Percentiles rank a stretch among this genome's conserved stretches.
Evolutionary conservation across 192 early-diverging fungal species (phyloP).

Genomic region (Rhizoclosmatium globosum): DNA sequence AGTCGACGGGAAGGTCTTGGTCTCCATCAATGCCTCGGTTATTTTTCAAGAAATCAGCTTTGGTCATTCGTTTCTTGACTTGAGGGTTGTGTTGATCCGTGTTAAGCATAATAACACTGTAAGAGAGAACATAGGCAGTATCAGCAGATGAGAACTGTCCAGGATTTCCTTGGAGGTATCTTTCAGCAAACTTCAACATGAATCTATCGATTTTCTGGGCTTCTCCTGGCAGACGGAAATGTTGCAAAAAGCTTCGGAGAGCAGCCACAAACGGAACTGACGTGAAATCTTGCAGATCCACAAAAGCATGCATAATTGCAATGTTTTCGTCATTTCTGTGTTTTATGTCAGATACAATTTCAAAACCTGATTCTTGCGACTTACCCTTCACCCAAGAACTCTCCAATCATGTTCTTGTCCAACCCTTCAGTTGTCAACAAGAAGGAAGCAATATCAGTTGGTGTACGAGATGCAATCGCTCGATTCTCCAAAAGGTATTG

Average conservation of each 20-base stretch:
- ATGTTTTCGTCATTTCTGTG: constrained; percentile 74
- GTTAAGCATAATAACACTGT: constrained; percentile 97
- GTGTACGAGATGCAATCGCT: constrained; percentile 22
- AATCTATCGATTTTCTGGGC: constrained; percentile 97
- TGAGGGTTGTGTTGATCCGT: constrained; percentile 97
- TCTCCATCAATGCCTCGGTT: constrained; percentile 92
- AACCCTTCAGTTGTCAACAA: constrained; percentile 72
- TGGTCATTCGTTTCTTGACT: constrained; percentile 86
- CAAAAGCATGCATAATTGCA: constrained; percentile 93
- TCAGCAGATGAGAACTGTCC: constrained; percentile 76
- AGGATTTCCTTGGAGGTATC: constrained; percentile 83
- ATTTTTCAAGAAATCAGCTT: constrained; percentile 84
- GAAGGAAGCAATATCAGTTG: constrained; percentile 75
- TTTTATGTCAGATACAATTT: constrained; percentile 4
- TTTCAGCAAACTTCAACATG: constrained; percentile 86
- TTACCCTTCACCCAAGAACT: constrained; percentile 79
- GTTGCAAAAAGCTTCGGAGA: constrained; percentile 81
- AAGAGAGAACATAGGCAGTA: constrained; percentile 87
- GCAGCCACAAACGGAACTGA: constrained; percentile 88
- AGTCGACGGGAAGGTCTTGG: constrained; percentile 72
- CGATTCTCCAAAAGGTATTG: constrained; percentile 17
- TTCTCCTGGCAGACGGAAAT: constrained; percentile 95
- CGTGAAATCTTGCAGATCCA: constrained; percentile 84
- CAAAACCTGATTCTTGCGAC: background rate
- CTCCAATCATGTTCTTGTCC: constrained; percentile 86